Evolutionary conservation across 768 basidiomycete species (phyloP).

Genomic region (Brasilioporus rufonigricans): DNA sequence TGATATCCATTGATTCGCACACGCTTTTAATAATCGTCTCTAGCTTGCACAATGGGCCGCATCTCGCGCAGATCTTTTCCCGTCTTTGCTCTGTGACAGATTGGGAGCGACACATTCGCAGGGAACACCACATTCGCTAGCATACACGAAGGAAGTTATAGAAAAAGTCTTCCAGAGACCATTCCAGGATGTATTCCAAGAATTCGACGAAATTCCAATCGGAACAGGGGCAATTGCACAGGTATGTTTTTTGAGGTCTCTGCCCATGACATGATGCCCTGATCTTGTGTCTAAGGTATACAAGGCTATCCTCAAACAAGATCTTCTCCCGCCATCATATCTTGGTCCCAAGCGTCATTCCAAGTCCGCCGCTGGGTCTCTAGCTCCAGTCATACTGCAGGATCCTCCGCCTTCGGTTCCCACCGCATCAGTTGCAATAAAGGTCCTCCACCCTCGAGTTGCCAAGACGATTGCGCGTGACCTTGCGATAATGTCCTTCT

Average conservation of each 20-base stretch:
- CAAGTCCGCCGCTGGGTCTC: conserved; percentile 45
- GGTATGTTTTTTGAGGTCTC: conserved; percentile 27
- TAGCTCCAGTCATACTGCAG: conserved; percentile 46
- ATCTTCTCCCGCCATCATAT: conserved; percentile 84
- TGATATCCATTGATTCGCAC: conserved; percentile 2
- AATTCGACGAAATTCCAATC: conserved; percentile 83
- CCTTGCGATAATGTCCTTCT: conserved; percentile 92
- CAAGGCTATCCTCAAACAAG: conserved; percentile 77
- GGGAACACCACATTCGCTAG: conserved; percentile 75
- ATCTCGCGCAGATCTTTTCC: conserved; percentile 92
- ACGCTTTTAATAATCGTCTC: conserved; percentile 6
- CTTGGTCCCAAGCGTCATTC: conserved; percentile 67
- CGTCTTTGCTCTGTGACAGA: conserved; percentile 76
- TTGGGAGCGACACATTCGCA: conserved; percentile 88
- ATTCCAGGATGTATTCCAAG: conserved; percentile 88
- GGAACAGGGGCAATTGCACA: conserved; percentile 99
- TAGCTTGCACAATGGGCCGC: conserved; percentile 99
- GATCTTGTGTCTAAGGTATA: conserved; percentile 60
- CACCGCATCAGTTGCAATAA: conserved; percentile 88
- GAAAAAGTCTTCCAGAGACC: conserved; percentile 79
- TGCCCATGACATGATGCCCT: not conserved
- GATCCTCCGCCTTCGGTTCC: conserved; percentile 73
- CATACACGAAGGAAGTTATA: conserved; percentile 78
- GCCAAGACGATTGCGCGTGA: conserved; percentile 81
- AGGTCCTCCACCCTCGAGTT: conserved; percentile 90